Conservation (phyloP, 2,329 filamentous ascomycete species). For the Colletotrichum sansevieriae region DNA sequence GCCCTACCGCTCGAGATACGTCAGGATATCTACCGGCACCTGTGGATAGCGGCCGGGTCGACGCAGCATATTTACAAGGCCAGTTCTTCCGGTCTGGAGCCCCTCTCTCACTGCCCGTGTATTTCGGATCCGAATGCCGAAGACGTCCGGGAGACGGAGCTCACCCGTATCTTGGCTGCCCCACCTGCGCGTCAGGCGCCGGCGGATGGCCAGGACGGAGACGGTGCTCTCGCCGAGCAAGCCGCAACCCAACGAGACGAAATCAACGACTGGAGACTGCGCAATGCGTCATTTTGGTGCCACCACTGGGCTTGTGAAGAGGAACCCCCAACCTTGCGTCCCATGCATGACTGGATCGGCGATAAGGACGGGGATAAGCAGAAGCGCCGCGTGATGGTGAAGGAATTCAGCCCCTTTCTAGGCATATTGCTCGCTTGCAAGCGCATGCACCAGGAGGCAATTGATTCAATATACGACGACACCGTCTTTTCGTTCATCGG, state of each 20-base stretch:
- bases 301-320: slow-evolving; percentile 36
- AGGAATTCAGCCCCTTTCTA: slow-evolving; percentile 39
- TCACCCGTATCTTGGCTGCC: slow-evolving; percentile 16
- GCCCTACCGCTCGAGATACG: slow-evolving; percentile 33
- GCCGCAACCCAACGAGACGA: slow-evolving; percentile 18
- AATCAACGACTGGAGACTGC: slow-evolving; percentile 30
- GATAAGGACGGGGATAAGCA: background rate
- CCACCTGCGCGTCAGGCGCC: slow-evolving; percentile 13
- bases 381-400: slow-evolving; percentile 5
- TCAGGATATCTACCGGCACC: slow-evolving; percentile 28
- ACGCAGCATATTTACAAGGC: slow-evolving; percentile 36
- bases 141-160: slow-evolving; percentile 28
- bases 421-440: slow-evolving; percentile 33
- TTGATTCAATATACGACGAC: slow-evolving; percentile 31
- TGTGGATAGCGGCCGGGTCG: slow-evolving; percentile 29
- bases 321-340: slow-evolving; percentile 26
- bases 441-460: slow-evolving; percentile 32
- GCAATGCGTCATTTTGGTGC: slow-evolving; percentile 24
- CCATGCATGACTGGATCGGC: background rate
- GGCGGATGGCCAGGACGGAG: background rate
- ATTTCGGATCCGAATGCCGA: slow-evolving; percentile 33
- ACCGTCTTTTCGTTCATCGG: slow-evolving; percentile 42
- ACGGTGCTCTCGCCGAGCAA: background rate
- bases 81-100: slow-evolving; percentile 14
- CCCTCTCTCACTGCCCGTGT: slow-evolving; percentile 32